A percentile compares a stretch with the other conserved stretches of the same genome.
These are phyloP conservation scores for Globisporangium uncinulatum DNA, from an alignment of 352 stramenopile species.

Conservation along the genomic window DNA sequence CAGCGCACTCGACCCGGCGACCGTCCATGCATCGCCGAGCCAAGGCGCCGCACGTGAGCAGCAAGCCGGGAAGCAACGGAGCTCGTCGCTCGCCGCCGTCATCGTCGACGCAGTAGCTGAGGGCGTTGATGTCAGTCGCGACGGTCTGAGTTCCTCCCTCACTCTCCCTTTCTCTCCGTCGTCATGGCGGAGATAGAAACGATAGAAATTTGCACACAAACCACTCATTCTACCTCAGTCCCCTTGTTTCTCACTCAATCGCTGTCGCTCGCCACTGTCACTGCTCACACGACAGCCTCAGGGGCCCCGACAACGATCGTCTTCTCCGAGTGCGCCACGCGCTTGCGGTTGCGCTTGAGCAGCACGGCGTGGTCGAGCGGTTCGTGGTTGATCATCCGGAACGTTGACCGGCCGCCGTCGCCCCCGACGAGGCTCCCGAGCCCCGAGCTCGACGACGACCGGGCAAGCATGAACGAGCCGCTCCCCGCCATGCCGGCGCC, in stretches of 20 bases:
- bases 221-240: no score
- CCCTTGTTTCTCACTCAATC: background rate
- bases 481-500: conserved; percentile 1
- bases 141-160: no score
- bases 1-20: conserved; percentile 20
- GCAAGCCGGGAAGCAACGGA: conserved; percentile 3
- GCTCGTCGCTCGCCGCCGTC: conserved; percentile 9
- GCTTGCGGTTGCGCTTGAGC: conserved; percentile 76
- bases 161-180: no score
- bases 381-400: conserved; percentile 60
- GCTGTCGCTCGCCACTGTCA: background rate
- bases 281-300: conserved; percentile 69
- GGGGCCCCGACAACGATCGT: conserved; percentile 85
- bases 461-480: conserved; percentile 12
- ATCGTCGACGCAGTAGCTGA: background rate
- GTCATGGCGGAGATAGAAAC: background rate
- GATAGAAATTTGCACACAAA: background rate
- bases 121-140: no score
- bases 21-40: conserved; percentile 20
- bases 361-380: conserved; percentile 67
- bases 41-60: conserved; percentile 6
- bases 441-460: conserved; percentile 13
- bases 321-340: conserved; percentile 65
- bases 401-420: conserved; percentile 38
- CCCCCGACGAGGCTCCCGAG: conserved; percentile 18